Evolutionary conservation across 306 rosid genomes (phyloP), one percentile per base, ranked within the genome.

Genomic region (Betula pendula): DNA sequence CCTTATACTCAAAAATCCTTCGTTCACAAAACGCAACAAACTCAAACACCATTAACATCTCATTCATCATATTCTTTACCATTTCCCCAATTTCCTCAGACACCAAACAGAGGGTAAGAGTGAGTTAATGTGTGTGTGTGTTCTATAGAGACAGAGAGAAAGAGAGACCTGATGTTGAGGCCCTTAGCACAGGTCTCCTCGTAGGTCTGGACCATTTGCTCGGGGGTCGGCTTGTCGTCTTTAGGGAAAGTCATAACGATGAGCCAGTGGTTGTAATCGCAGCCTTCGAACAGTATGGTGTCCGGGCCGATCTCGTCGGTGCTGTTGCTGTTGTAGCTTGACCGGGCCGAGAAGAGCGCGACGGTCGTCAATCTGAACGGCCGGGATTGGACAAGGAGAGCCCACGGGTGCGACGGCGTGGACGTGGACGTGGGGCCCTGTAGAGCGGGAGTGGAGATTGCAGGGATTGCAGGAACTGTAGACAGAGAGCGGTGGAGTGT

Each of bases 231-330:
- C 42, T 76, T 82, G 33, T 81, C 74, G 43, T 88, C 91, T 74
- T 68, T 80, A 33, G 87, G 89, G 74, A 85, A 89, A 55, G 88
- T 87, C 90, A 89, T 89, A 71, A 87, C 89, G 69, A 93, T 79
- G 27, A 90, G 91, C 98, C 96, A 93, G 83, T 93, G 96, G 59
- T 90, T 88, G 85, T 90, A 90, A 52, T 93, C 98, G 84, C 94
- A 90, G 7, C 98, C 98, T 77, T 93, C 98, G 55, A 90, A 93
- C n/a, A 90, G 89, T 12, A 90, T 81, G 3, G 93, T 85, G 35
- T 89, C 84, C n/a, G 91, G 91, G 53, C 88, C 94, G 15, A 90
- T 89, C 80, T 84, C 91, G 1, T 82, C 85, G 24, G 79, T 65
- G 43, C 35, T 38, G 77, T 72, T 56, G 68, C 60, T 44, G 5